Base-by-base conservation (phyloP, 106 monocot species). In the Chionographis japonica region DNA sequence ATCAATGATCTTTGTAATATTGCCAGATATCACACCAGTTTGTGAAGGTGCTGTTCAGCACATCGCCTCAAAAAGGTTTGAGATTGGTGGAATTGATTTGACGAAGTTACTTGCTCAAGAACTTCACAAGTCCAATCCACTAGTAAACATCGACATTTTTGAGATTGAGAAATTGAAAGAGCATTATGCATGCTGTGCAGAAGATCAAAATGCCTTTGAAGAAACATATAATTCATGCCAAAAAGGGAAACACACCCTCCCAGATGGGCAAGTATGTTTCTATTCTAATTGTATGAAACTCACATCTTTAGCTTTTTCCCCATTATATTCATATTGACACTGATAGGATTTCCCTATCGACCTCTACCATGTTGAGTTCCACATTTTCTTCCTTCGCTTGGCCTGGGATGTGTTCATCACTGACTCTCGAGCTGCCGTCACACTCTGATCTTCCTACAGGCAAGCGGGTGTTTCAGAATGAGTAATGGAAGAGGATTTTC, bases 51-150 rank as follows among this genome's bases (percentile, higher is more conserved):
- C n/a, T n/a, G n/a, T n/a, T n/a, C n/a, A n/a, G n/a, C n/a, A n/a
- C n/a, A n/a, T n/a, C n/a, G n/a, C n/a, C n/a, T n/a, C n/a, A n/a
- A n/a, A n/a, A n/a, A n/a, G n/a, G n/a, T n/a, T n/a, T 81, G 93
- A 88, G 67, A 83, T 99, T 66, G 98, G 98, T 35, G 98, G 98
- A 62, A 77, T 90, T 74, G 98, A 99, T 68, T 81, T 99, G 81
- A 99, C 93, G 61, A 82, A 88, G 17, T 75, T 99, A 58, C 72
- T 99, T 57, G 79, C 85, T 72, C 77, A 74, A 75, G 90, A 88
- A 75, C 92, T 99, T 64, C 67, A 76, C 5, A 88, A 99, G 78
- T 86, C 85, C 11, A 93, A 93, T 73, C 90, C 90, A 19, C 63
- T 13, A 43, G 71, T 82, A 50, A 86, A 79, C 4, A 81, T 99